Evolutionary conservation across 1,284 basidiomycete genomes (phyloP).

Genomic region (Austropuccinia psidii): DNA sequence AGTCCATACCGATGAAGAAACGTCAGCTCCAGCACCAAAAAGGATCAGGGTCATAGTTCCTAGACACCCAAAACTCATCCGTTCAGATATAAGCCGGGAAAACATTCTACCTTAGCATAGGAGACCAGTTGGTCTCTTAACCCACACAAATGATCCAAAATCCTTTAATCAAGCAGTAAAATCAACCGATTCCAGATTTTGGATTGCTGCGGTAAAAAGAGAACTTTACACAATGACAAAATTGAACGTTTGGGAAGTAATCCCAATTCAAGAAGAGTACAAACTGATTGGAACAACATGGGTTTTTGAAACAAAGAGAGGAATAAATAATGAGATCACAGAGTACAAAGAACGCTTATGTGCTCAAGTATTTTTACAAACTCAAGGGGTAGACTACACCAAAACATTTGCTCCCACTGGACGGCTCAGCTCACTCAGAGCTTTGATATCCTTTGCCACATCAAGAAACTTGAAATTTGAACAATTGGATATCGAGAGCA

Average conservation of each 20-base stretch:
- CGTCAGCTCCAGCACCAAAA: no score
- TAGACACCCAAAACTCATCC: no score
- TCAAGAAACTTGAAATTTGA: neutral
- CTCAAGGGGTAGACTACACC: neutral
- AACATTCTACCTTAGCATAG: no score
- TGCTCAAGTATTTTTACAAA: neutral
- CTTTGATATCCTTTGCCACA: neutral
- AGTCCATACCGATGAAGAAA: no score
- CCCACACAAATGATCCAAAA: no score
- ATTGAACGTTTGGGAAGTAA: neutral
- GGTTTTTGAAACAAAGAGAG: conserved; percentile 5
- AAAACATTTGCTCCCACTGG: neutral
- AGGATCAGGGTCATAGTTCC: no score
- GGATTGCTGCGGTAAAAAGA: neutral
- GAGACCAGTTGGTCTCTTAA: no score
- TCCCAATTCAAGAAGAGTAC: neutral
- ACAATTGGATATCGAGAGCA: conserved; percentile 8
- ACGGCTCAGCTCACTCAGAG: neutral
- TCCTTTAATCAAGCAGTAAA: no score
- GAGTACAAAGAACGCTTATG: neutral
- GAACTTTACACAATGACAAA: neutral
- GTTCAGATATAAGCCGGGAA: no score
- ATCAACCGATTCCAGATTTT: no score
- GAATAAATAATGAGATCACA: neutral
- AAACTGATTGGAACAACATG: neutral